These are phyloP conservation scores for Epicoccum nigrum DNA, from an alignment of 2,329 filamentous ascomycete genomes.

Conservation along the genomic window DNA sequence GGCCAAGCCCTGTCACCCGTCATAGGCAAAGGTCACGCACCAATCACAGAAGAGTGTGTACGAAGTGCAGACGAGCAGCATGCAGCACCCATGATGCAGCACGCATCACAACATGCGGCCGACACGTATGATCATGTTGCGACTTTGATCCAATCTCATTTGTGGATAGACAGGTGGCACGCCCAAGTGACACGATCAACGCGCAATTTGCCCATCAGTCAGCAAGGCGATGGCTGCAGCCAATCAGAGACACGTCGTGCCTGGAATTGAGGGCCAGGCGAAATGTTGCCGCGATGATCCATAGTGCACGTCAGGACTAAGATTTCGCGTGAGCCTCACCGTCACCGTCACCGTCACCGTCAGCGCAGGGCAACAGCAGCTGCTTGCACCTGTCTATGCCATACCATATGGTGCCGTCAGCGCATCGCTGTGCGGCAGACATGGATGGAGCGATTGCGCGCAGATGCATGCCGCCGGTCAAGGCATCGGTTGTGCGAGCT, in stretches of 20 bases:
- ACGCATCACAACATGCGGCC: not conserved
- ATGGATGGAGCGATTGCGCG: not conserved
- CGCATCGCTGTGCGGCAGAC: too few relatives aligned
- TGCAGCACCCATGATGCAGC: not conserved
- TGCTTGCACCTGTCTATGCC: too few relatives aligned
- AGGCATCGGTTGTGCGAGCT: not conserved
- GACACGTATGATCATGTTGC: constrained; percentile 11
- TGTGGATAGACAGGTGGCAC: constrained; percentile 10
- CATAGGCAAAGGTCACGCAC: not conserved
- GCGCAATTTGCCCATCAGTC: constrained; percentile 16
- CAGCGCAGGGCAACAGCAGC: not conserved
- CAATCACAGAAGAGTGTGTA: constrained; percentile 3
- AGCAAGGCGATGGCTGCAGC: constrained; percentile 14
- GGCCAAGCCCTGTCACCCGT: too few relatives aligned
- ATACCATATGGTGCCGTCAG: not conserved
- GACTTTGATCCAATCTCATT: constrained; percentile 2
- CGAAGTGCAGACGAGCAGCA: not conserved
- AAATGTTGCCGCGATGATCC: constrained; percentile 5
- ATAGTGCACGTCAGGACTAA: constrained; percentile 6
- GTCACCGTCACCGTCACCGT: not conserved
- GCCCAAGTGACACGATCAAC: constrained; percentile 14
- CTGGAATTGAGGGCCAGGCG: constrained; percentile 4
- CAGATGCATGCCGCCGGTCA: constrained; percentile 5
- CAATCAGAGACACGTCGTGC: constrained; percentile 11
- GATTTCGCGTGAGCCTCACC: not conserved